These are phyloP conservation scores for Arthrobotrys pseudoclavata DNA, from an alignment of 2,329 filamentous ascomycete genomes.

Conservation along the genomic window DNA sequence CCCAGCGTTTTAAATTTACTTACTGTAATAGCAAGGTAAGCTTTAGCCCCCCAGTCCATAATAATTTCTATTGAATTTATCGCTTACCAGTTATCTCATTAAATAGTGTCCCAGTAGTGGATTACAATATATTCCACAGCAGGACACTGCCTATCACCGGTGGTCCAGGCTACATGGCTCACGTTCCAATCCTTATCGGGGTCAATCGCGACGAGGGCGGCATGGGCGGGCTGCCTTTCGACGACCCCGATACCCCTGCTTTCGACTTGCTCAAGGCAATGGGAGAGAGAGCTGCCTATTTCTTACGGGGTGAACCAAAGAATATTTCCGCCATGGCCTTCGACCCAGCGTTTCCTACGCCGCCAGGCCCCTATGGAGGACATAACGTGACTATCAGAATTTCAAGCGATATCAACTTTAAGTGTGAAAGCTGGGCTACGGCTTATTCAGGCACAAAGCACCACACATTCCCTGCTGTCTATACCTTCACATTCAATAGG, in stretches of 20 bases:
- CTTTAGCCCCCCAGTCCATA: neutral
- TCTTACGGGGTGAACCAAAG: conserved; percentile 13
- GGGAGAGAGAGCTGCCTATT: conserved; percentile 26
- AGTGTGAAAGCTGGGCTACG: conserved; percentile 65
- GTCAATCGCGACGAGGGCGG: conserved; percentile 65
- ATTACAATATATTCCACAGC: conserved; percentile 38
- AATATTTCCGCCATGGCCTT: conserved; percentile 60
- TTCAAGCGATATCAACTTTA: conserved; percentile 64
- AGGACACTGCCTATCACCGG: conserved; percentile 63
- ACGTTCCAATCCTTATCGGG: conserved; percentile 66
- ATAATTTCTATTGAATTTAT: neutral
- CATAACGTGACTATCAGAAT: conserved; percentile 65
- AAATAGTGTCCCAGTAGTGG: conserved; percentile 62
- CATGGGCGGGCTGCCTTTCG: neutral
- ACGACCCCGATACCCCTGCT: conserved; percentile 59
- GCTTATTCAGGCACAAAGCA: conserved; percentile 64
- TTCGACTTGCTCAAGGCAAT: conserved; percentile 47
- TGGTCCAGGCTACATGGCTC: conserved; percentile 60
- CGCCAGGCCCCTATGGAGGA: conserved; percentile 58
- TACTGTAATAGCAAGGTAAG: conserved; percentile 14
- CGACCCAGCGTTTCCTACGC: conserved; percentile 40
- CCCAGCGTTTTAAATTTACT: conserved; percentile 13
- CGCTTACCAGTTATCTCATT: neutral
- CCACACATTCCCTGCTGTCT: conserved; percentile 64
- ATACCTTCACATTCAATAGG: conserved; percentile 67